Evolutionary conservation across 2,329 filamentous ascomycete genomes (phyloP).

Genomic region (Trichoderma endophyticum): DNA sequence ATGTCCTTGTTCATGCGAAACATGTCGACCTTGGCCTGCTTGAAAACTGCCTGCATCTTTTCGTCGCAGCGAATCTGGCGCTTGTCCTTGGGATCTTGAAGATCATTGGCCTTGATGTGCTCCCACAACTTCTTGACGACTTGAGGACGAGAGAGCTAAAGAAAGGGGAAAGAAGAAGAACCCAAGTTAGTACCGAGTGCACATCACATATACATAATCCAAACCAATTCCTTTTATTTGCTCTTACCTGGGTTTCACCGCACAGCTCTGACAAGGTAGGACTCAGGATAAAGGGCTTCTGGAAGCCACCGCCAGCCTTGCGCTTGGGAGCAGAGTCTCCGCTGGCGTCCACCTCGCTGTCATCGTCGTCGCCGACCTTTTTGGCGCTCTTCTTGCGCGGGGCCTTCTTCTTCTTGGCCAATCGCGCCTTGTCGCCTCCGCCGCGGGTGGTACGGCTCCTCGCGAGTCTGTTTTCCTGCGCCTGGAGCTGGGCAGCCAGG

Average conservation of each 20-base stretch:
- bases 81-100: conserved; percentile 89
- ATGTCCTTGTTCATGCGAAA: conserved; percentile 99
- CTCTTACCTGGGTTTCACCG: conserved; percentile 62
- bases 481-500: conserved; percentile 83
- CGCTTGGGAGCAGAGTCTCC: conserved; percentile 62
- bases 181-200: background rate
- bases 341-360: conserved; percentile 69
- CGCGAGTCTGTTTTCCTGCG: conserved; percentile 75
- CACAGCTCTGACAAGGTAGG: conserved; percentile 65
- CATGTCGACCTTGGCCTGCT: conserved; percentile 89
- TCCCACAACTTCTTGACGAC: conserved; percentile 96
- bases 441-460: conserved; percentile 73
- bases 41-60: conserved; percentile 87
- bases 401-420: conserved; percentile 63
- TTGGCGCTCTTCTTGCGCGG: conserved; percentile 71
- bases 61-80: conserved; percentile 93
- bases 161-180: background rate
- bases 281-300: conserved; percentile 78
- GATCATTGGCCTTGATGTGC: conserved; percentile 82
- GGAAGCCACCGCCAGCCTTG: conserved; percentile 89
- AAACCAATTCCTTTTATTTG: background rate
- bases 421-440: conserved; percentile 57
- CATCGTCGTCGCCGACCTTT: conserved; percentile 73
- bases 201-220: too few species aligned
- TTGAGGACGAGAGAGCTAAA: conserved; percentile 85